phyloP scores from a whole-genome alignment of 805 yeast species.

The Danielia reshetovae region DNA sequence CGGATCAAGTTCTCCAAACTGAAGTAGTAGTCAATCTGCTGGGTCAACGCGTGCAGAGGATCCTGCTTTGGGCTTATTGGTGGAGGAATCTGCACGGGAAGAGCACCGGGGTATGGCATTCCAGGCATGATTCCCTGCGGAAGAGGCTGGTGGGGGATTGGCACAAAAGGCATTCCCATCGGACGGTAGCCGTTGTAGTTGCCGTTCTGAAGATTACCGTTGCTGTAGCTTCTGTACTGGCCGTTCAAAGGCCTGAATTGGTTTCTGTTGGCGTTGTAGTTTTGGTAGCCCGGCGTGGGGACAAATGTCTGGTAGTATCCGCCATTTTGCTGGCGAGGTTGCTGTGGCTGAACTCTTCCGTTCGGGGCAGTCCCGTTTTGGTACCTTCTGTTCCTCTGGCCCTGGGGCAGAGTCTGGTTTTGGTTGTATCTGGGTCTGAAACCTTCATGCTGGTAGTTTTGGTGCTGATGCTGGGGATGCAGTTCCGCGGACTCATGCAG shows the following conservation, averaged over 20 bases:
- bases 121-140: conserved; percentile 17
- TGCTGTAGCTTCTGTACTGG: conserved; percentile 15
- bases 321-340: conserved; percentile 18
- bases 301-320: conserved; percentile 25
- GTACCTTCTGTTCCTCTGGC: conserved; percentile 27
- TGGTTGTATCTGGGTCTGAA: not conserved
- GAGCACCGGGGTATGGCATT: conserved; percentile 14
- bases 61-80: conserved; percentile 46
- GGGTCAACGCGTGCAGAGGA: conserved; percentile 40
- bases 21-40: conserved; percentile 87
- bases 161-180: conserved; percentile 16
- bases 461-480: conserved; percentile 9
- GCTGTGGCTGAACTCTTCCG: too few species aligned
- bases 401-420: too few species aligned
- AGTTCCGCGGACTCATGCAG: conserved; percentile 6
- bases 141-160: conserved; percentile 22
- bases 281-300: conserved; percentile 27
- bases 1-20: conserved; percentile 81
- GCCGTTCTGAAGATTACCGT: conserved; percentile 16
- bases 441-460: conserved; percentile 2
- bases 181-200: conserved; percentile 13
- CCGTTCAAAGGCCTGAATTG: conserved; percentile 20
- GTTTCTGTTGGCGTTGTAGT: conserved; percentile 21
- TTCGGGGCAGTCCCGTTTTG: conserved; percentile 14
- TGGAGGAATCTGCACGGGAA: conserved; percentile 37